Percentiles rank a stretch among this genome's conserved stretches.
phyloP scores from a whole-genome alignment of 2,329 filamentous ascomycete species.

The Cephalotrichum gorgonifer region DNA sequence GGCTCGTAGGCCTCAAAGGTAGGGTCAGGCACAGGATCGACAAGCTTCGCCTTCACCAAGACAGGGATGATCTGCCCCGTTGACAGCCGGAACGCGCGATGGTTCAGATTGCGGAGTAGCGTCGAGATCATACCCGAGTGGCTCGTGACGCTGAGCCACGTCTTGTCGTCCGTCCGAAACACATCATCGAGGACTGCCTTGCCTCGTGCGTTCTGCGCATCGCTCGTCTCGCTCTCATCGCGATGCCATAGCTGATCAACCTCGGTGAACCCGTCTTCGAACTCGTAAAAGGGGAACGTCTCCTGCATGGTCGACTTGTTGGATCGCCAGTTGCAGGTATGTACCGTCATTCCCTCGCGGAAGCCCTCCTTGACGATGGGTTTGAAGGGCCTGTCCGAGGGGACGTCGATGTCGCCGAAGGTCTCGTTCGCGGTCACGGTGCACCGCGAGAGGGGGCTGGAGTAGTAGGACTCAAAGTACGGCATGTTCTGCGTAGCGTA shows the following conservation, averaged over 20 bases:
- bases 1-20: constrained; percentile 24
- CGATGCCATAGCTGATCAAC: constrained; percentile 34
- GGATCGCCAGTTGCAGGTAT: constrained; percentile 57
- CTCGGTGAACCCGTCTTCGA: constrained; percentile 54
- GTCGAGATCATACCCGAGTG: constrained; percentile 47
- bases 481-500: constrained; percentile 44
- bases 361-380: constrained; percentile 55
- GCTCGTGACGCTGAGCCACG: constrained; percentile 49
- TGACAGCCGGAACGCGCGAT: constrained; percentile 49
- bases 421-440: constrained; percentile 52
- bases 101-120: constrained; percentile 44
- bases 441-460: constrained; percentile 53
- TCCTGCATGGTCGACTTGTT: constrained; percentile 40
- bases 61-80: constrained; percentile 61
- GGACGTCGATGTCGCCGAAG: constrained; percentile 43
- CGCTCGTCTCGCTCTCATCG: constrained; percentile 27
- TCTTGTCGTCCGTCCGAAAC: constrained; percentile 39
- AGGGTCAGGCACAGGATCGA: constrained; percentile 17
- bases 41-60: constrained; percentile 47
- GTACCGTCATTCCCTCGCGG: constrained; percentile 55
- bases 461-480: constrained; percentile 54
- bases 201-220: constrained; percentile 38
- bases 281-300: constrained; percentile 39
- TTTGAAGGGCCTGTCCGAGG: constrained; percentile 36
- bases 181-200: constrained; percentile 44